Base-by-base conservation (phyloP, 2,329 filamentous ascomycete species). In the Aspergillus ochraceus region DNA sequence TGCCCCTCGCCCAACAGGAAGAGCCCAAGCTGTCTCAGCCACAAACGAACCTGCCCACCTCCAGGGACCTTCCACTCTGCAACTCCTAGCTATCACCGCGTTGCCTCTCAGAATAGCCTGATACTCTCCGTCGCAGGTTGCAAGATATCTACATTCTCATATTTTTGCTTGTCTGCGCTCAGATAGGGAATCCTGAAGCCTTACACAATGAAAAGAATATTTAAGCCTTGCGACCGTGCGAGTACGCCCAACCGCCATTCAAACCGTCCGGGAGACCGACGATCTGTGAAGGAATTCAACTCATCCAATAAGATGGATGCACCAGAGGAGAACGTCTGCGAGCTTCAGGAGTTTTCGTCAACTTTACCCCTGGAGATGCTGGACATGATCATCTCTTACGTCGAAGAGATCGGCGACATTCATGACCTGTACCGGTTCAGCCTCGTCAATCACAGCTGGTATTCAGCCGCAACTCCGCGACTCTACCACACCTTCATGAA, bases 401-500 rank as follows among this genome's bases (percentile, higher is more conserved):
- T 55, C 39, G 17, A 49, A 24, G 26, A 32, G 3, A 19, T 17
- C 24, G 9, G 17, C 11, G 17, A 49, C 24, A 47, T 10, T 3
- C 17, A 22, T 3, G n/a, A 47, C 14, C 39, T 42, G 53, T 26
- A 24, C 24, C 17, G 19, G 9, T 17, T 49, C 17, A 47, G 53
- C 17, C 42, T 47, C 2, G 42, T 55, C 20, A 55, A 49, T 26
- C 53, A 32, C 22, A 49, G n/a, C 24, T 55, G 39, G 39, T 49
- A 55, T 32, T 12, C 12, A 6, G 53, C 42, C 9, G 53, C 12
- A 10, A 55, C 17, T 20, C 22, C 22, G 9, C 20, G n/a, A 20
- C 53, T 55, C 42, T 55, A 55, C 17, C 39, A 55, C 53, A 47
- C n/a, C 3, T 55, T 55, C 42, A 26, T 24, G 6, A 46, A 55